These are phyloP conservation scores for Terfezia claveryi DNA, from an alignment of 495 filamentous ascomycete genomes.

Conservation along the genomic window DNA sequence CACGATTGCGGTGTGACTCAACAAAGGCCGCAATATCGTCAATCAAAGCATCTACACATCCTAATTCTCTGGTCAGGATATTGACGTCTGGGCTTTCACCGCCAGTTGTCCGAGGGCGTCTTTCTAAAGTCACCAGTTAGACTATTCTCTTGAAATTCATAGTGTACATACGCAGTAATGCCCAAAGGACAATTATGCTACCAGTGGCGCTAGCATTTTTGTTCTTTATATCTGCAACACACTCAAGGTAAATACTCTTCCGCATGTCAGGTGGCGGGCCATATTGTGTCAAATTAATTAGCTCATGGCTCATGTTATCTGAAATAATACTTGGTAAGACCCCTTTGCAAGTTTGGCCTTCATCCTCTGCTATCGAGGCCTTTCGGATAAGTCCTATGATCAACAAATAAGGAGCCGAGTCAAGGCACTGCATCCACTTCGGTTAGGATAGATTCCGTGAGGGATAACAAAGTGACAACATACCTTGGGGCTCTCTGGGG, in stretches of 20 bases:
- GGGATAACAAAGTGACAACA: too few relatives aligned
- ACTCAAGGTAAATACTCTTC: constrained; percentile 32
- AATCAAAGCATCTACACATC: constrained; percentile 30
- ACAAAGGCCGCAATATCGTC: constrained; percentile 29
- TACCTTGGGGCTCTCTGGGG: neutral
- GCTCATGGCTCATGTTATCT: constrained; percentile 26
- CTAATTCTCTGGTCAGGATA: constrained; percentile 31
- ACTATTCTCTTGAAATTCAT: constrained; percentile 9
- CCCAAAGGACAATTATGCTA: constrained; percentile 47
- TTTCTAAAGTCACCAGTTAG: constrained; percentile 23
- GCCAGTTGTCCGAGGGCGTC: constrained; percentile 26
- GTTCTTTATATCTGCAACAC: constrained; percentile 35
- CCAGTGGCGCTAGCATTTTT: constrained; percentile 36
- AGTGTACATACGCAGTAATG: constrained; percentile 27
- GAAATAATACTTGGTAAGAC: constrained; percentile 26
- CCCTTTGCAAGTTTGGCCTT: constrained; percentile 19
- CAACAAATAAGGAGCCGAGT: constrained; percentile 15
- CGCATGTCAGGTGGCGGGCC: constrained; percentile 30
- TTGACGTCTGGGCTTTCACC: constrained; percentile 20
- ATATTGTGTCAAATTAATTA: constrained; percentile 19
- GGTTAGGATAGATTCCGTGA: neutral
- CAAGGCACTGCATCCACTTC: neutral
- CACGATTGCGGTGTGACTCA: constrained; percentile 14
- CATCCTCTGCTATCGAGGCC: constrained; percentile 18
- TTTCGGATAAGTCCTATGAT: constrained; percentile 15